Conservation (phyloP, 2,329 filamentous ascomycete genomes). For the Colletotrichum echinochloae region DNA sequence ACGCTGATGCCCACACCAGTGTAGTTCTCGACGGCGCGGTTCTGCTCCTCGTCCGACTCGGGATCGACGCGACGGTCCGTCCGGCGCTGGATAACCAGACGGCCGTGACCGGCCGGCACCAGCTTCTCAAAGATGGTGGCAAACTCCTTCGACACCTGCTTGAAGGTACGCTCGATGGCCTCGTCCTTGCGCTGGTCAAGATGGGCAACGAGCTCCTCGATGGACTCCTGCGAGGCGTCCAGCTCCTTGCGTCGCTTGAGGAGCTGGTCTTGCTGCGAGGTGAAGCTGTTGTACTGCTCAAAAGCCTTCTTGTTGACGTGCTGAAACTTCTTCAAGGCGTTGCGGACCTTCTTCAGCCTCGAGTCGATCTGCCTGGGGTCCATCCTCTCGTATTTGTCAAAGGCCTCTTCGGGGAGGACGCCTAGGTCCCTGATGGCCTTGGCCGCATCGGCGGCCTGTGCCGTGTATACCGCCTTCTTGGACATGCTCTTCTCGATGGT, state of each 20-base stretch:
- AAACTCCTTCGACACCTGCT: constrained; percentile 95
- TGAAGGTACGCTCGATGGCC: constrained; percentile 97
- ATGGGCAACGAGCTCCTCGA: constrained; percentile 91
- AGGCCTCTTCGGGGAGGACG: constrained; percentile 92
- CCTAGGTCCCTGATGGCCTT: constrained; percentile 94
- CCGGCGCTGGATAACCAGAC: constrained; percentile 91
- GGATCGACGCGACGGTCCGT: constrained; percentile 73
- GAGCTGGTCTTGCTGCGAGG: constrained; percentile 87
- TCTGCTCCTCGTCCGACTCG: constrained; percentile 74
- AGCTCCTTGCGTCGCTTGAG: constrained; percentile 88
- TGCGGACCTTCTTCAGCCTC: constrained; percentile 89
- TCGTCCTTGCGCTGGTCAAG: constrained; percentile 97
- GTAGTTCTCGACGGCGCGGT: constrained; percentile 89
- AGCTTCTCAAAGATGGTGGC: constrained; percentile 93
- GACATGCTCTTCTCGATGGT: constrained; percentile 92
- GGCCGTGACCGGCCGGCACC: constrained; percentile 91
- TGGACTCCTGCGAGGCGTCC: constrained; percentile 85
- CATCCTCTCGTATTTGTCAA: constrained; percentile 88
- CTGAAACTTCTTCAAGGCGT: constrained; percentile 94
- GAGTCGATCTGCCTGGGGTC: constrained; percentile 77
- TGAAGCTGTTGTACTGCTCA: constrained; percentile 98
- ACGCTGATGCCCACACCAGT: constrained; percentile 96
- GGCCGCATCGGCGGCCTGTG: constrained; percentile 82
- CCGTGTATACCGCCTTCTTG: constrained; percentile 83
- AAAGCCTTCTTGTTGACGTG: constrained; percentile 99